Conservation (phyloP, 2,329 filamentous ascomycete genomes). For the Aspergillus sergii region DNA sequence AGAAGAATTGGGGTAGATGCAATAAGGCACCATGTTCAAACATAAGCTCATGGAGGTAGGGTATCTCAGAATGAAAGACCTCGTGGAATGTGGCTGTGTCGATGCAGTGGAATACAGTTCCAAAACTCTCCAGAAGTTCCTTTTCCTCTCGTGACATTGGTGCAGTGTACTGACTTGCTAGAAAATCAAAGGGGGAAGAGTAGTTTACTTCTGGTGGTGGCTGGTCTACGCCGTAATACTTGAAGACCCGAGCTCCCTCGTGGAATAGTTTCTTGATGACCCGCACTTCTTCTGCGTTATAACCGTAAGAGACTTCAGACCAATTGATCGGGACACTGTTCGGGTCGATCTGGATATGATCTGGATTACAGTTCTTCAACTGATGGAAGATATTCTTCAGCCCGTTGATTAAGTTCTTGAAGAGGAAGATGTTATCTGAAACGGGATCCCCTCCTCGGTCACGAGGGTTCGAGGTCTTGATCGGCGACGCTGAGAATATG, state of each 20-base stretch:
- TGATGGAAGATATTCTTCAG: slow-evolving; percentile 97
- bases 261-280: slow-evolving; percentile 97
- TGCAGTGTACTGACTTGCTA: slow-evolving; percentile 93
- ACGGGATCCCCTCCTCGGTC: slow-evolving; percentile 90
- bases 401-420: slow-evolving; percentile 93
- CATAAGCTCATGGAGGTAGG: slow-evolving; percentile 94
- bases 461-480: slow-evolving; percentile 89
- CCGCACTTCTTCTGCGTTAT: slow-evolving; percentile 94
- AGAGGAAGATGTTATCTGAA: slow-evolving; percentile 95
- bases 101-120: slow-evolving; percentile 97
- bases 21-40: slow-evolving; percentile 93
- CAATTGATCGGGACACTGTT: slow-evolving; percentile 83
- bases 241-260: slow-evolving; percentile 93
- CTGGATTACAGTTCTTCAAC: slow-evolving; percentile 83
- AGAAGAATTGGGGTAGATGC: slow-evolving; percentile 95
- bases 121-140: slow-evolving; percentile 94
- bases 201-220: slow-evolving; percentile 71
- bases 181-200: slow-evolving; percentile 83
- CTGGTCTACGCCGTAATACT: slow-evolving; percentile 93
- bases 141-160: slow-evolving; percentile 96
- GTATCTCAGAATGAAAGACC: slow-evolving; percentile 96
- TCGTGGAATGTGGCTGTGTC: slow-evolving; percentile 98
- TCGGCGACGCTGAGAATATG: slow-evolving; percentile 93
- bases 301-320: slow-evolving; percentile 94
- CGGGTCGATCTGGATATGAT: slow-evolving; percentile 68